These are phyloP conservation scores for Fragilaria crotonensis DNA, from an alignment of 108 stramenopile species.

Conservation along the genomic window DNA sequence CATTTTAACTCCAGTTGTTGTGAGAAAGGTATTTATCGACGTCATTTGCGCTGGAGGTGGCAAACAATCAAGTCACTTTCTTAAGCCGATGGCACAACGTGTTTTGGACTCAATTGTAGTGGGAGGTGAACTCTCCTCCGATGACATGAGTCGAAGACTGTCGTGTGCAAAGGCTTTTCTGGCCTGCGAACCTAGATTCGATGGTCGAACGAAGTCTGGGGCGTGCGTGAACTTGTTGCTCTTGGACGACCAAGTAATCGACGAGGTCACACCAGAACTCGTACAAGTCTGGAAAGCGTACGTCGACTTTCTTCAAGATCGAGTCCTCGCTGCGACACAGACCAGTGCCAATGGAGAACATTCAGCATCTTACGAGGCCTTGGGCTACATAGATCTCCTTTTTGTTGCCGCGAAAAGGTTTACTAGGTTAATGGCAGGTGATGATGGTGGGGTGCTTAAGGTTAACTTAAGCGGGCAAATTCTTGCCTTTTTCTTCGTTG, in stretches of 20 bases:
- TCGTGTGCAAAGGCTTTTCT: slow-evolving; percentile 47
- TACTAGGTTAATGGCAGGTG: slow-evolving; percentile 8
- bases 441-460: slow-evolving; percentile 17
- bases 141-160: slow-evolving; percentile 29
- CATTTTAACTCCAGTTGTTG: slow-evolving; percentile 35
- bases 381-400: slow-evolving; percentile 35
- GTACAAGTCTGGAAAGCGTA: slow-evolving; percentile 22
- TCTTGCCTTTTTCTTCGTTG: slow-evolving; percentile 54
- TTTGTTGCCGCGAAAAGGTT: slow-evolving; percentile 28
- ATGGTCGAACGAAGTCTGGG: slow-evolving; percentile 58
- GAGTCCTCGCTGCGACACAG: background rate
- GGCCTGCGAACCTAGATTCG: slow-evolving; percentile 55
- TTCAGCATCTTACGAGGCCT: slow-evolving; percentile 14
- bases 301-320: slow-evolving; percentile 6
- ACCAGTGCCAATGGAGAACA: background rate
- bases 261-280: background rate
- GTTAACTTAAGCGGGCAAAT: slow-evolving; percentile 22
- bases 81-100: slow-evolving; percentile 39
- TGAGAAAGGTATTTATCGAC: slow-evolving; percentile 53
- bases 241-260: slow-evolving; percentile 10
- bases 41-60: slow-evolving; percentile 47
- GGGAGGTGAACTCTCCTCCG: slow-evolving; percentile 8
- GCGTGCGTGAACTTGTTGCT: slow-evolving; percentile 39
- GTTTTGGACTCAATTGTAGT: slow-evolving; percentile 13
- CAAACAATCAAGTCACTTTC: slow-evolving; percentile 19